These are phyloP conservation scores for Cnidoscolus chayamansa DNA, from an alignment of 441 rosid species.

Conservation along the genomic window DNA sequence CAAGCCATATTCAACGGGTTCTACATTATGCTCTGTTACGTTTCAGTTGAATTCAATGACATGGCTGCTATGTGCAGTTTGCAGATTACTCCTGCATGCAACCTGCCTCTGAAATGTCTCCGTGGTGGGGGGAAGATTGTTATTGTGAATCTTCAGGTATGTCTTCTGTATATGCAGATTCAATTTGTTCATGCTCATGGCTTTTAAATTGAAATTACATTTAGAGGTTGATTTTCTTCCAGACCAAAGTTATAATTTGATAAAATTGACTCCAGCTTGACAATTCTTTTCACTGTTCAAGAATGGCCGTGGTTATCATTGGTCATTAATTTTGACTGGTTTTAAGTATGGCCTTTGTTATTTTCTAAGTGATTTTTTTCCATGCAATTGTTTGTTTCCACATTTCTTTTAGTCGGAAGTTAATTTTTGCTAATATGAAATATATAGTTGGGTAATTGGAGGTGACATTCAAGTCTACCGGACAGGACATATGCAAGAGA, in stretches of 20 bases:
- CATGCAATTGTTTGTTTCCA: not conserved
- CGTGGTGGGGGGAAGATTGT: constrained; percentile 87
- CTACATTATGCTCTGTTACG: not conserved
- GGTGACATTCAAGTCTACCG: not conserved
- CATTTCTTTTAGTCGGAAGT: not conserved
- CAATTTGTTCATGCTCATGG: constrained; percentile 1
- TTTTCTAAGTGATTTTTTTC: not conserved
- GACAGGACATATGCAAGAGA: not conserved
- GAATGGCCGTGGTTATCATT: not conserved
- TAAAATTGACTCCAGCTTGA: not conserved
- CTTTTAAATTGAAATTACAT: not conserved
- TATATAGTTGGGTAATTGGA: not conserved
- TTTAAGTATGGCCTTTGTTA: not conserved
- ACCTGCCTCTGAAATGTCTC: constrained; percentile 86
- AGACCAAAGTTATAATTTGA: not conserved
- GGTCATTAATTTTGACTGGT: not conserved
- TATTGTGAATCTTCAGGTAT: constrained; percentile 96
- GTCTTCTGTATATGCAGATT: not conserved
- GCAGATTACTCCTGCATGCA: constrained; percentile 99
- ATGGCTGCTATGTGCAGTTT: constrained; percentile 53
- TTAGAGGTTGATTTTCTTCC: not conserved
- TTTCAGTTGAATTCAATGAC: constrained; percentile 17
- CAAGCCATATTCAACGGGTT: too few species aligned
- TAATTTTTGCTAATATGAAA: not conserved
- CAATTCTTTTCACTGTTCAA: not conserved